Base-by-base conservation (phyloP, 139 green algal species). In the Haematococcus lacustris region DNA sequence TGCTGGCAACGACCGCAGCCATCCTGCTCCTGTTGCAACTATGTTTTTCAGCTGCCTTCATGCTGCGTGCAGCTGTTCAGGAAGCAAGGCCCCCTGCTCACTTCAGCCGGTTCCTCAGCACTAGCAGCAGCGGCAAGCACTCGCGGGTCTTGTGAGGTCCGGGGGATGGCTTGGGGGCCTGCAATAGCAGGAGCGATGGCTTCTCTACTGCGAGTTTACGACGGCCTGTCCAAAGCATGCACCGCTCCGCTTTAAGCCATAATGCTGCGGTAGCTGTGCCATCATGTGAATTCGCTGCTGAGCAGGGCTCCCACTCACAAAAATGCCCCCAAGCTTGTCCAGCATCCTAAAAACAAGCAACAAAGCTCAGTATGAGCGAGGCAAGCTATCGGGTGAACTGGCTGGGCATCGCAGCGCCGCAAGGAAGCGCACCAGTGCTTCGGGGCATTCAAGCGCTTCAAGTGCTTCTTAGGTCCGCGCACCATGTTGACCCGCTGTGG, bases 71-170 rank as follows among this genome's bases (percentile, higher is more conserved):
- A n/a, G n/a, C n/a, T n/a, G n/a, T n/a, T n/a, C n/a, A n/a, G n/a
- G n/a, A n/a, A n/a, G n/a, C n/a, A n/a, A n/a, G n/a, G n/a, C n/a
- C n/a, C n/a, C n/a, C n/a, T n/a, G n/a, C 88, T 80, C 73, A 96
- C 94, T 98, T 99, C 51, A 99, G 93, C 28, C 96, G 79, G 89
- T 99, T 99, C 32, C 96, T 84, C 82, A 99, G 86, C 75, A 99
- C 88, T 40, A 99, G 82, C 68, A 97, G 87, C 59, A 99, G 85
- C 13, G 96, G 96, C 69, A 99, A 83, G 89, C 96, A 99, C 84
- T 99, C 96, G 60, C 96, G 90, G 70, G 89, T 83, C 90, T 98
- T 98, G 92, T 99, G 96, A 17, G 96, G 96, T 65, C 93, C 93
- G 26, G 93, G 75, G 51, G 88, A 93, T 28, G 95, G 93, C 93